Evolutionary conservation across 306 rosid species (phyloP), one percentile per base, ranked within the genome.

Genomic region (Cajanus cajan): DNA sequence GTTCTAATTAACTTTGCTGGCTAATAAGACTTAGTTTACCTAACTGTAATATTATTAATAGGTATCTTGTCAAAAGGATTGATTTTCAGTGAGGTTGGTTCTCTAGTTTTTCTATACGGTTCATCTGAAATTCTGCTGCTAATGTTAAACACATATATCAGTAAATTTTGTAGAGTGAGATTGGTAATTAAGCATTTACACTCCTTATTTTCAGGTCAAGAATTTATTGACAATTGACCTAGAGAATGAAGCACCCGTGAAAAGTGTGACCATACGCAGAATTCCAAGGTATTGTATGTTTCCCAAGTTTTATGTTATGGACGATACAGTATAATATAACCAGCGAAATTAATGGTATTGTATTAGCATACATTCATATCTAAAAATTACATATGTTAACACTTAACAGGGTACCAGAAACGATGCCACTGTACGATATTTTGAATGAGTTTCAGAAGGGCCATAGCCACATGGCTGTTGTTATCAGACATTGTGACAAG

Each of bases 401-500:
- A 95, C 50, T 71, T 81, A 13, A 68, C 76, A 95, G 98, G 84
- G 90, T 95, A 80, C 84, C 84, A 31, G 98, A 91, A 79, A 87
- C 71, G 31, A 59, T 93, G 87, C 98, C 98, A 2, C 74, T 95
- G 57, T 93, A 95, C 84, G 96, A 93, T 85, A 95, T 95, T 79
- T 80, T 95, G 90, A 91, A 95, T 66, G 98, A 93, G 90, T 95
- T 93, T 80, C 99, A 95, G 74, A 93, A 91, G 77, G 99, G 99
- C 18, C 97, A 93, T 68, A 95, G 98, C 80, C 97, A 95, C 90
- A 92, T 95, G 99, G 99, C 99, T 61, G 84, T 93, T 67, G 98
- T 93, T 58, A 80, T 91, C 37, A 86, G 86, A 73, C 74, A 24
- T 44, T 74, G 64, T 79, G 86, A 84, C 74, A 86, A 84, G 82